Percentiles rank a stretch among this genome's conserved stretches.
Conservation (phyloP, 2,329 filamentous ascomycete species). For the Pseudocercospora cruenta region DNA sequence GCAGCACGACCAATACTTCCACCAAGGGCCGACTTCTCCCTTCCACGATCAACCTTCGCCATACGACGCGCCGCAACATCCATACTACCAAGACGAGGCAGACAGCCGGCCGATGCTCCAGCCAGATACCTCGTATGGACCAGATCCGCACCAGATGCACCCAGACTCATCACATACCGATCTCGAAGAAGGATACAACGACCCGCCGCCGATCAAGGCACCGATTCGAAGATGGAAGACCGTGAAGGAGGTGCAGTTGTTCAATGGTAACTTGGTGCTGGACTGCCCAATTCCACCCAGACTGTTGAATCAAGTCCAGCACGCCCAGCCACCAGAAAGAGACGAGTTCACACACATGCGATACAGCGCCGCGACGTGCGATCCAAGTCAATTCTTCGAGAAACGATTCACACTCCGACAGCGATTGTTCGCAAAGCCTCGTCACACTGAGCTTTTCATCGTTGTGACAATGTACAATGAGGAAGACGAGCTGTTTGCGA, state of each 20-base stretch:
- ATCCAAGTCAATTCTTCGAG: constrained; percentile 83
- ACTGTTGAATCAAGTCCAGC: constrained; percentile 82
- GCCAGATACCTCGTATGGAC: constrained; percentile 63
- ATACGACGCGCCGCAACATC: constrained; percentile 43
- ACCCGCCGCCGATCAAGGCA: constrained; percentile 55
- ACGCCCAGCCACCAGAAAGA: constrained; percentile 77
- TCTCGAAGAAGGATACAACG: constrained; percentile 43
- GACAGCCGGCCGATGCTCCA: constrained; percentile 77
- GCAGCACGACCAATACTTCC: constrained; percentile 76
- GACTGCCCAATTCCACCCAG: constrained; percentile 93
- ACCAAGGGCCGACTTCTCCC: neutral
- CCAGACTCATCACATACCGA: constrained; percentile 47
- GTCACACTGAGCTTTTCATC: constrained; percentile 94
- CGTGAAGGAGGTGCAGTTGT: constrained; percentile 92
- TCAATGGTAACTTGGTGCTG: constrained; percentile 93
- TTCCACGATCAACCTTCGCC: constrained; percentile 57
- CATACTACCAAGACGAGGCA: constrained; percentile 67
- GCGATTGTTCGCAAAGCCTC: constrained; percentile 85
- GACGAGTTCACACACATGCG: constrained; percentile 91
- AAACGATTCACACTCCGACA: constrained; percentile 91
- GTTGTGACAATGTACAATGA: constrained; percentile 99
- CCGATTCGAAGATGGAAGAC: constrained; percentile 93
- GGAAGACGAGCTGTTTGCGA: constrained; percentile 91
- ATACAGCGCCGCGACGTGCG: constrained; percentile 93
- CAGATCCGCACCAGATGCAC: constrained; percentile 54